Percentiles rank a stretch among this genome's conserved stretches.
These are phyloP conservation scores for Pezicula carpinea DNA, from an alignment of 2,329 filamentous ascomycete genomes.

Conservation along the genomic window DNA sequence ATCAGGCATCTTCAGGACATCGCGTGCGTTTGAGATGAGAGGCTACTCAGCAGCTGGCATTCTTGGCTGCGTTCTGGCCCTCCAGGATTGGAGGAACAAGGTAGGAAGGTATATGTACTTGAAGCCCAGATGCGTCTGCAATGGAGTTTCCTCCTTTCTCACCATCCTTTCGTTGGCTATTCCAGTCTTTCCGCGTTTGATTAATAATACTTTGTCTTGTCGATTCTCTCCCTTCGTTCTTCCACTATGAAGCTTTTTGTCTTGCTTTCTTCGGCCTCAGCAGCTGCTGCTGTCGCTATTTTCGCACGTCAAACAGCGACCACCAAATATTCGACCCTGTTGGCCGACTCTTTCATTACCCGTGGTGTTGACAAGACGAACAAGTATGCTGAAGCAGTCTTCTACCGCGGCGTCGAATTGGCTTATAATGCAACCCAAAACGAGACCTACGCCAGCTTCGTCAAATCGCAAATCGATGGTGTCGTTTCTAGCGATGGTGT, in stretches of 20 bases:
- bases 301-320: neutral
- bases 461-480: conserved; percentile 40
- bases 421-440: conserved; percentile 39
- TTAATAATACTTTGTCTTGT: too few species aligned
- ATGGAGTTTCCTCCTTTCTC: too few species aligned
- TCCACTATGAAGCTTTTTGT: neutral
- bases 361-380: conserved; percentile 34
- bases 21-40: too few species aligned
- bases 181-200: too few species aligned
- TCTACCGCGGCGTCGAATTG: conserved; percentile 42
- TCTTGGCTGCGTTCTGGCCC: too few species aligned
- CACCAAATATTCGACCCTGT: conserved; percentile 16
- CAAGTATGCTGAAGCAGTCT: conserved; percentile 39
- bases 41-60: too few species aligned
- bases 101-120: too few species aligned
- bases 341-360: conserved; percentile 43
- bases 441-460: conserved; percentile 38
- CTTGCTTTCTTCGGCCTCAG: neutral
- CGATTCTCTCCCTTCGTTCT: too few species aligned
- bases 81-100: too few species aligned
- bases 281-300: neutral
- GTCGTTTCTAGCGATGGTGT: conserved; percentile 44
- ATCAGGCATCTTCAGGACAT: too few species aligned
- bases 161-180: too few species aligned
- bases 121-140: too few species aligned